Percentiles rank a stretch among this genome's conserved stretches.
These are phyloP conservation scores for Hyaloscypha hepaticicola DNA, from an alignment of 495 filamentous ascomycete species.

Conservation along the genomic window DNA sequence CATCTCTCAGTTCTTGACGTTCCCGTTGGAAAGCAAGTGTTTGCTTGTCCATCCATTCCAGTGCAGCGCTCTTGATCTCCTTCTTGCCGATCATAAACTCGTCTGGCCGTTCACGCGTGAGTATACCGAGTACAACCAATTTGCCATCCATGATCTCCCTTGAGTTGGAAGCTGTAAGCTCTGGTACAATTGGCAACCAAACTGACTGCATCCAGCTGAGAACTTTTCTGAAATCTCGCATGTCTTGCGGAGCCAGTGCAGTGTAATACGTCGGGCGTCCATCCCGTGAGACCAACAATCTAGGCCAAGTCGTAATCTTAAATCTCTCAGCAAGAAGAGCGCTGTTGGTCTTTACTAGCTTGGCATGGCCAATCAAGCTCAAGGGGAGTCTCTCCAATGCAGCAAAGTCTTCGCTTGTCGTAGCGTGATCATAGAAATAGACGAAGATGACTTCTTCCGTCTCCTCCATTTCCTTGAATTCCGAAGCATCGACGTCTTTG, in stretches of 20 bases:
- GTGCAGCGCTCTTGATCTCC: slow-evolving; percentile 92
- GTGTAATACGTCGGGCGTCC: slow-evolving; percentile 86
- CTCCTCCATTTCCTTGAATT: slow-evolving; percentile 83
- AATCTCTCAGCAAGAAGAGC: slow-evolving; percentile 70
- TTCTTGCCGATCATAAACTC: slow-evolving; percentile 76
- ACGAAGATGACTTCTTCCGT: slow-evolving; percentile 93
- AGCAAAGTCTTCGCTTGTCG: slow-evolving; percentile 84
- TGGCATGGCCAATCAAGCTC: slow-evolving; percentile 85
- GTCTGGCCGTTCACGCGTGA: slow-evolving; percentile 75
- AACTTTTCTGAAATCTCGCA: slow-evolving; percentile 80
- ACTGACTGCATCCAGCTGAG: slow-evolving; percentile 92
- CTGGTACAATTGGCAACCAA: slow-evolving; percentile 97
- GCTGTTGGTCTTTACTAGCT: slow-evolving; percentile 85
- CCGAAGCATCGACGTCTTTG: slow-evolving; percentile 70
- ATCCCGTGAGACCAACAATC: slow-evolving; percentile 84
- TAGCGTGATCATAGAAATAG: slow-evolving; percentile 96
- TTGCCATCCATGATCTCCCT: slow-evolving; percentile 92
- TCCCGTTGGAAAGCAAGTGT: slow-evolving; percentile 85
- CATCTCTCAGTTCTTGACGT: slow-evolving; percentile 84
- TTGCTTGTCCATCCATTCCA: slow-evolving; percentile 98
- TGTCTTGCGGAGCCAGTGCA: slow-evolving; percentile 78
- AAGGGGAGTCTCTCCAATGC: slow-evolving; percentile 84
- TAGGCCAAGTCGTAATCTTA: slow-evolving; percentile 94
- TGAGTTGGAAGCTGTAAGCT: slow-evolving; percentile 87
- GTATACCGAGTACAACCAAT: slow-evolving; percentile 85